A percentile compares a stretch with the other conserved stretches of the same genome.
Evolutionary conservation across 106 monocot genomes (phyloP).

Genomic region (Agapanthus africanus): DNA sequence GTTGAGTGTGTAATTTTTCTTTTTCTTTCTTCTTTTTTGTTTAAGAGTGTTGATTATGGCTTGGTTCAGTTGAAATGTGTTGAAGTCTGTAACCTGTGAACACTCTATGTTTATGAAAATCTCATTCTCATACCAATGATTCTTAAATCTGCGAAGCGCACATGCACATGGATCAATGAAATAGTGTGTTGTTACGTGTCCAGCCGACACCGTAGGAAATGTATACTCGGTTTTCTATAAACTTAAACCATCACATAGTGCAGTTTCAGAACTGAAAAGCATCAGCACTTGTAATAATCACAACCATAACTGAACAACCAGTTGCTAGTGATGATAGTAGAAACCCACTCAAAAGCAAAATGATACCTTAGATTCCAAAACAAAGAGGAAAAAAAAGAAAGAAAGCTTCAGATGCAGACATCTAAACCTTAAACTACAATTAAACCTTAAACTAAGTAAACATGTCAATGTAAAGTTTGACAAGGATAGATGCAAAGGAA

Average conservation of each 20-base stretch:
- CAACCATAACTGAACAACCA: constrained; percentile 5
- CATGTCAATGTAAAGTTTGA: constrained; percentile 36
- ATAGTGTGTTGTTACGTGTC: too few relatives aligned
- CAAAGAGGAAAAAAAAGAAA: background rate
- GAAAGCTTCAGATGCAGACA: constrained; percentile 26
- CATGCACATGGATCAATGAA: too few relatives aligned
- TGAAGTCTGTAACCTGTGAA: background rate
- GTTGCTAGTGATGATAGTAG: constrained; percentile 4
- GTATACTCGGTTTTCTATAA: too few relatives aligned
- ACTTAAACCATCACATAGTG: too few relatives aligned
- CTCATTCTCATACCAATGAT: too few relatives aligned
- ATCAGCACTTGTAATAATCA: constrained; percentile 11
- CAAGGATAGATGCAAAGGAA: constrained; percentile 34
- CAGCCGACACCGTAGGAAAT: too few relatives aligned
- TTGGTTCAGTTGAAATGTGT: background rate
- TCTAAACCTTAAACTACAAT: background rate
- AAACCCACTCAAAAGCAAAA: constrained; percentile 15
- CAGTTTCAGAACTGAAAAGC: too few relatives aligned
- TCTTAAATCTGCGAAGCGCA: too few relatives aligned
- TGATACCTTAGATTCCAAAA: too few relatives aligned
- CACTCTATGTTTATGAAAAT: too few relatives aligned
- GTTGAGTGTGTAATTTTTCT: background rate
- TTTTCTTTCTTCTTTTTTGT: too few relatives aligned
- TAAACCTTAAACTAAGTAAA: constrained; percentile 42
- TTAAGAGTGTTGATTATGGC: background rate